A percentile compares a stretch with the other conserved stretches of the same genome.
Evolutionary conservation across 2,329 filamentous ascomycete genomes (phyloP).

Genomic region (Paecilomyces sp.): DNA sequence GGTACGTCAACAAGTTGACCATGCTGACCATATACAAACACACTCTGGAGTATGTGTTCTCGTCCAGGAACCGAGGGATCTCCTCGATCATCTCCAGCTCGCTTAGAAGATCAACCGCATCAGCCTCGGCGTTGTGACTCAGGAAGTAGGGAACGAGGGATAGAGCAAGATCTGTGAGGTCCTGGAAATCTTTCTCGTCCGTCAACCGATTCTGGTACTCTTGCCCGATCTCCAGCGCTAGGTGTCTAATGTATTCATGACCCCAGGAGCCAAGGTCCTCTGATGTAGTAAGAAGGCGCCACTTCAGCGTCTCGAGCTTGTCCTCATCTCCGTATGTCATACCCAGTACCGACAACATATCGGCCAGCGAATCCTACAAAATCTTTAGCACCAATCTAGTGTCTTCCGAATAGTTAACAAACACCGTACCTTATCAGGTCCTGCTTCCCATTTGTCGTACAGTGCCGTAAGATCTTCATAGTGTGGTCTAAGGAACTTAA

Average conservation of each 20-base stretch:
- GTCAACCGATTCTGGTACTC: conserved; percentile 84
- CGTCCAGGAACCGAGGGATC: conserved; percentile 81
- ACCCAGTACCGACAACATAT: conserved; percentile 92
- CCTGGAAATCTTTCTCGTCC: conserved; percentile 74
- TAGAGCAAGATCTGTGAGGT: conserved; percentile 77
- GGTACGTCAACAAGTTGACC: conserved; percentile 95
- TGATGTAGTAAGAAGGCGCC: conserved; percentile 79
- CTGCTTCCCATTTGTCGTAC: conserved; percentile 81
- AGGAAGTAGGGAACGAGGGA: conserved; percentile 89
- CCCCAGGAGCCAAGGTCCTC: conserved; percentile 96
- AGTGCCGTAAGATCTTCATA: conserved; percentile 82
- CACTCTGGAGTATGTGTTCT: conserved; percentile 86
- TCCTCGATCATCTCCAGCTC: conserved; percentile 96
- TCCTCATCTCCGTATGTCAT: conserved; percentile 99
- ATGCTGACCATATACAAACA: conserved; percentile 99
- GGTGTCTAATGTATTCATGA: conserved; percentile 94
- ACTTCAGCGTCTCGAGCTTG: conserved; percentile 91
- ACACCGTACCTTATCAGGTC: conserved; percentile 68
- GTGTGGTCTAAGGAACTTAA: conserved; percentile 96
- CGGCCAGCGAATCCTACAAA: conserved; percentile 65
- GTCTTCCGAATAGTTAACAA: neutral
- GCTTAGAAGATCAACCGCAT: conserved; percentile 93
- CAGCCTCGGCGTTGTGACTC: conserved; percentile 94
- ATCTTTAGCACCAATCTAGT: conserved; percentile 7
- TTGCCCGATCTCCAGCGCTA: conserved; percentile 91